A percentile compares a stretch with the other conserved stretches of the same genome.
phyloP scores from a whole-genome alignment of 2,329 filamentous ascomycete genomes.

The Ascomycota sp. region DNA sequence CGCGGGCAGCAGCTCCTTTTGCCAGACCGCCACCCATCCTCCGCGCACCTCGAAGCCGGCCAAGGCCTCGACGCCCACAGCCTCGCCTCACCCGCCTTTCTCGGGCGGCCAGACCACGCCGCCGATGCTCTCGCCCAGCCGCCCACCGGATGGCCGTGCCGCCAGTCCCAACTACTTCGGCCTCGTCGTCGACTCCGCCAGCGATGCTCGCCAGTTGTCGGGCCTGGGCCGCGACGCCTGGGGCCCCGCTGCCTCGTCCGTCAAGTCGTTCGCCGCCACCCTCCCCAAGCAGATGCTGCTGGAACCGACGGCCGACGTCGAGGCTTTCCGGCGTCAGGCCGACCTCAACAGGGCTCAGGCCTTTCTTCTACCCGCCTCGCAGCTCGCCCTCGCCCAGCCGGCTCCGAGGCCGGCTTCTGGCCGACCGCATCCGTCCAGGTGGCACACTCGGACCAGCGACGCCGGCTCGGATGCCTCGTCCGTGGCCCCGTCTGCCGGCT shows the following conservation, averaged over 20 bases:
- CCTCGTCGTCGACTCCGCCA: conserved; percentile 41
- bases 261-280: conserved; percentile 47
- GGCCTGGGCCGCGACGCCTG: conserved; percentile 49
- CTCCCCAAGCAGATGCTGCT: conserved; percentile 50
- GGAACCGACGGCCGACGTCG: conserved; percentile 64
- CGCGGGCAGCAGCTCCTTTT: conserved; percentile 10
- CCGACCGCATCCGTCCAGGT: conserved; percentile 23
- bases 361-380: conserved; percentile 23
- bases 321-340: conserved; percentile 56
- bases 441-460: conserved; percentile 28
- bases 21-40: conserved; percentile 19
- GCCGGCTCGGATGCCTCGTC: conserved; percentile 15
- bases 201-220: conserved; percentile 42
- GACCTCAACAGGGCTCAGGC: conserved; percentile 36
- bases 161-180: conserved; percentile 79
- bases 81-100: conserved; percentile 29
- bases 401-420: conserved; percentile 10
- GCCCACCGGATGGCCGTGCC: conserved; percentile 18
- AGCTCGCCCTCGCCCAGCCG: conserved; percentile 22
- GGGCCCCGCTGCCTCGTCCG: conserved; percentile 50
- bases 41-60: conserved; percentile 17
- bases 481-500: conserved; percentile 5
- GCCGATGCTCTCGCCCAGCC: conserved; percentile 26
- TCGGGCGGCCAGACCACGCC: conserved; percentile 34
- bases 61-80: conserved; percentile 27